Percentiles rank a stretch among this genome's conserved stretches.
Conservation (phyloP, 768 basidiomycete species). For the Melanogaster broomeanus region DNA sequence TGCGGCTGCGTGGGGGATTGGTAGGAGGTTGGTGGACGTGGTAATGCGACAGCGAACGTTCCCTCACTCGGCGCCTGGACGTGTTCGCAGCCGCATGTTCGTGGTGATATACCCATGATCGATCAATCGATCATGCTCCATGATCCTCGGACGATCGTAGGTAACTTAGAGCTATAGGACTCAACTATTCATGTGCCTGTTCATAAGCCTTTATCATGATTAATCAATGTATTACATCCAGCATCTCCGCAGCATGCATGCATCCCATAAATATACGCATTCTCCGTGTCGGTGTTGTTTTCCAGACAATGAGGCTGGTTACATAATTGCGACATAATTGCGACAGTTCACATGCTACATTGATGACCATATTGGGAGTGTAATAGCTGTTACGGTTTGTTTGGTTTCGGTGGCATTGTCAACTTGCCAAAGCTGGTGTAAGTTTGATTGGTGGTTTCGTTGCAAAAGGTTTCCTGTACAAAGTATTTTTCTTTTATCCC, state of each 20-base stretch:
- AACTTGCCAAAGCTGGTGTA: too few species aligned
- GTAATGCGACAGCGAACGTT: too few species aligned
- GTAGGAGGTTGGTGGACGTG: too few species aligned
- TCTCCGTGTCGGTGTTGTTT: too few species aligned
- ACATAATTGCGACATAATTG: too few species aligned
- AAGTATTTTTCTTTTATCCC: background rate
- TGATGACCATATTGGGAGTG: background rate
- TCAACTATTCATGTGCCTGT: background rate
- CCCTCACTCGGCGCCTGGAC: too few species aligned
- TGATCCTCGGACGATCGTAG: background rate
- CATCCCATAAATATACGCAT: background rate
- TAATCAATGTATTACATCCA: background rate
- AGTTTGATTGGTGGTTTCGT: conserved; percentile 3
- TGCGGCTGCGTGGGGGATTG: background rate
- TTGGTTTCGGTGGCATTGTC: conserved; percentile 23
- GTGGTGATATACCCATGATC: background rate
- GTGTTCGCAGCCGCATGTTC: background rate
- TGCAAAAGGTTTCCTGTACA: conserved; percentile 10
- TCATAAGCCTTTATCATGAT: background rate
- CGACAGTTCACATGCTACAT: too few species aligned
- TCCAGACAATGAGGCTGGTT: too few species aligned
- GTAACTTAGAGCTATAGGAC: background rate
- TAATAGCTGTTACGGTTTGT: conserved; percentile 15
- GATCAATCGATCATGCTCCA: too few species aligned
- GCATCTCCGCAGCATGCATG: background rate